Evolutionary conservation across 345 rosid species (phyloP), one percentile per base, ranked within the genome.

Genomic region (Citrus sp.): DNA sequence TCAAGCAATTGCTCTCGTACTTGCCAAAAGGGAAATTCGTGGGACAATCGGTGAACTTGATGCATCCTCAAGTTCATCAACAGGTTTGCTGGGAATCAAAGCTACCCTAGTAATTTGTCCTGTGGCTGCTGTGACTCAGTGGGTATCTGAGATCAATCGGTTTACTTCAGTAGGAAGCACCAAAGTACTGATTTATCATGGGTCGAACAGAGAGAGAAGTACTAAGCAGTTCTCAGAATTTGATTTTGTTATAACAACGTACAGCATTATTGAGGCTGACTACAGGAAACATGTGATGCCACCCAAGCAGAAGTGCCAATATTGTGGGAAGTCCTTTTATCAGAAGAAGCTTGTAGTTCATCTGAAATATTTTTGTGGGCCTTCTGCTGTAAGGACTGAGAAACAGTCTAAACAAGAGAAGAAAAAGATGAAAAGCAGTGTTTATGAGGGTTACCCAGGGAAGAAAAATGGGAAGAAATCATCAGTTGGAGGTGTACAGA

Each of bases 1-100:
- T 81, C 99, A 96, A 82, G 97, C 99, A 21, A 96, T 96, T 80
- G 90, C 99, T 5, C 97, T 96, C 58, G 98, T 92, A 75, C 95
- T 96, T 80, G 90, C 95, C 61, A 89, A 87, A 81, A 86, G 98
- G 25, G 92, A 86, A 75, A 79, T 74, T 49, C 61, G 58, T 34
- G 80, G 27, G 61, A 30, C 84, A 70, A 56, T 76, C 25, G 55
- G 40, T 74, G 84, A 75, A 32, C 37, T 62, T 27, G 49, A 63
- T 75, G 81, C 60, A 51, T 22, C 66, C 51, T 77, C 84, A 32
- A 79, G 86, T 74, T 75, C 89, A 65, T 86, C 91, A 21, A 59
- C 79, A 60, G 78, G 73, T 80, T 69, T 82, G 64, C 74, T 82
- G 61, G 85, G 81, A 81, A 73, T 82, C 27, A 83, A 78, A 54